phyloP scores from a whole-genome alignment of 2,329 filamentous ascomycete genomes.

The Hymenoscyphus repandus region DNA sequence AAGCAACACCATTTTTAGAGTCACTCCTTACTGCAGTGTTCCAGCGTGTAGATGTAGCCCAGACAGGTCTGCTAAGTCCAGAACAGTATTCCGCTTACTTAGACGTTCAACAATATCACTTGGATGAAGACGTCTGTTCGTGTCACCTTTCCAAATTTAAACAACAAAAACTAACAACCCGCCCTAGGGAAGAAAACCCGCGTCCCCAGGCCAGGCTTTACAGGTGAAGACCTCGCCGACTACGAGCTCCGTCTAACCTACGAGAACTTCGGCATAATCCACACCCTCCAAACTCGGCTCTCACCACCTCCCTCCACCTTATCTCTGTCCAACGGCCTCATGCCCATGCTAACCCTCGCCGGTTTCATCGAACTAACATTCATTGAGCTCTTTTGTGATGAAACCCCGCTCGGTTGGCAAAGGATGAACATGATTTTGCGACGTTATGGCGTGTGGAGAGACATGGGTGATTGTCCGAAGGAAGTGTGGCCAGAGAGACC shows the following conservation, averaged over 20 bases:
- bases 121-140: constrained; percentile 12
- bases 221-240: constrained; percentile 9
- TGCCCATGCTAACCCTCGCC: constrained; percentile 48
- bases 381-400: constrained; percentile 6
- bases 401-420: constrained; percentile 1
- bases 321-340: constrained; percentile 7
- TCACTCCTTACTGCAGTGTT: constrained; percentile 6
- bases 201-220: constrained; percentile 1
- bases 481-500: constrained; percentile 5
- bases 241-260: constrained; percentile 9
- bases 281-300: not conserved
- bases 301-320: not conserved
- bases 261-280: constrained; percentile 11
- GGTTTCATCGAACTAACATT: constrained; percentile 49
- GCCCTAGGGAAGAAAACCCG: constrained; percentile 1
- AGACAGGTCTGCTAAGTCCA: constrained; percentile 7
- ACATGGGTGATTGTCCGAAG: constrained; percentile 10
- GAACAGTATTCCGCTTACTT: constrained; percentile 13
- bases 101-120: constrained; percentile 9
- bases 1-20: constrained; percentile 2
- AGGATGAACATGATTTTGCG: constrained; percentile 5
- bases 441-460: constrained; percentile 9
- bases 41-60: constrained; percentile 5
- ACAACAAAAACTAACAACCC: not conserved
- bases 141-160: not conserved